Percentiles rank a stretch among this genome's conserved stretches.
phyloP scores from a whole-genome alignment of 345 rosid genomes.

The Rhodamnia argentea region DNA sequence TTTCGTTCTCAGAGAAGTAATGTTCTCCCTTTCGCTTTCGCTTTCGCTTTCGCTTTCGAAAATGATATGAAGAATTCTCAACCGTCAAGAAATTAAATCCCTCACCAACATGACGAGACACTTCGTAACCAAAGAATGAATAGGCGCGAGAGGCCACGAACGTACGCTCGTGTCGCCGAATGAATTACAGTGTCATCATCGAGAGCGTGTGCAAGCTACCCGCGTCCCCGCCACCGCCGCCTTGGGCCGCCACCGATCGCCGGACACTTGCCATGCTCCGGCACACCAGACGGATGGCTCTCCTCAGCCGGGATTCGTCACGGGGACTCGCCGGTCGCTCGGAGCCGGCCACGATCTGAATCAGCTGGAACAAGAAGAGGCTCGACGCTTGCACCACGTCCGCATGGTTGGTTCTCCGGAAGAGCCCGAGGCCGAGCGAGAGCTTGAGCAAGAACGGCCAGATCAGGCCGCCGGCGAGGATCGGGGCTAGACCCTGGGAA shows the following conservation, averaged over 20 bases:
- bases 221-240: not conserved
- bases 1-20: not conserved
- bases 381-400: not conserved
- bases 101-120: not conserved
- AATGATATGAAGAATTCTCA: not conserved
- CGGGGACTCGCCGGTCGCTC: not conserved
- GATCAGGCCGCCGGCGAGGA: conserved; percentile 5
- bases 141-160: not conserved
- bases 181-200: conserved; percentile 1
- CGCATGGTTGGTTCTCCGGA: not conserved
- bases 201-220: conserved; percentile 4
- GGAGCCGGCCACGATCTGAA: not conserved
- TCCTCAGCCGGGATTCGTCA: not conserved
- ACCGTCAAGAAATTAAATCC: not conserved
- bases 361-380: conserved; percentile 8
- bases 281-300: not conserved
- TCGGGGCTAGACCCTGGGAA: not conserved
- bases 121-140: not conserved
- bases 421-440: not conserved
- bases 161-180: not conserved
- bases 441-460: conserved; percentile 13
- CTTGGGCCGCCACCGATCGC: not conserved
- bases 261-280: not conserved
- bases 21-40: not conserved
- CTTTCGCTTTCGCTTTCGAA: not conserved